phyloP scores from a whole-genome alignment of 352 stramenopile species.

The Phytophthora pistaciae region DNA sequence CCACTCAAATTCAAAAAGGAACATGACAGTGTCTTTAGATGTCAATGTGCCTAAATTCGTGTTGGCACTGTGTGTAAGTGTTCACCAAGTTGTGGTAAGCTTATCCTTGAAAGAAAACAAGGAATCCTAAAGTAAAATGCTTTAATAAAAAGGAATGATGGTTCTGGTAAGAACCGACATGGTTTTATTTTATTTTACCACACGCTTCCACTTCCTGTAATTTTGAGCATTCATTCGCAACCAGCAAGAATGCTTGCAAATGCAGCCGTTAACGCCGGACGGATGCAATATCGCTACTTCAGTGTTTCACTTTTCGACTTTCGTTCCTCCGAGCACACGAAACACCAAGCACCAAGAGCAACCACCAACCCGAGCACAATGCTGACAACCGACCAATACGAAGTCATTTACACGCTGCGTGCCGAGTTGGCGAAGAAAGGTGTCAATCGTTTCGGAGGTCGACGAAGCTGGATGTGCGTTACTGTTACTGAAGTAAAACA shows the following conservation, averaged over 20 bases:
- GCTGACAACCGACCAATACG: constrained; percentile 22
- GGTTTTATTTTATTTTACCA: background rate
- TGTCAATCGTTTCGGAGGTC: background rate
- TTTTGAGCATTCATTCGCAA: background rate
- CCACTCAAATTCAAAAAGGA: too few relatives aligned
- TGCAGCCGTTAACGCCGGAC: background rate
- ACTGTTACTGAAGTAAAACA: too few relatives aligned
- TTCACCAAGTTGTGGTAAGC: too few relatives aligned
- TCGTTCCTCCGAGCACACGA: background rate
- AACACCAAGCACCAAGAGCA: background rate
- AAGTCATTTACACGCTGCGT: constrained; percentile 24
- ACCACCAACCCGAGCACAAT: background rate
- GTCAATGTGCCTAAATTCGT: too few relatives aligned
- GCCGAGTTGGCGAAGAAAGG: constrained; percentile 14
- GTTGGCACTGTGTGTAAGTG: too few relatives aligned
- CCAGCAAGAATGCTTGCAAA: background rate
- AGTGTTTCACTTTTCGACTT: constrained; percentile 8
- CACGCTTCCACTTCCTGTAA: background rate
- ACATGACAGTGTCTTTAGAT: too few relatives aligned
- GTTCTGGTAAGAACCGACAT: background rate
- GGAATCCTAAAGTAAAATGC: background rate
- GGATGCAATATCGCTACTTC: background rate
- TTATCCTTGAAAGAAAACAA: too few relatives aligned
- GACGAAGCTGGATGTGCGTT: constrained; percentile 15
- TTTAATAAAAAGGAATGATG: constrained; percentile 1